Conservation (phyloP, 1,139 yeast species). For the Geotrichum aggregatum region DNA sequence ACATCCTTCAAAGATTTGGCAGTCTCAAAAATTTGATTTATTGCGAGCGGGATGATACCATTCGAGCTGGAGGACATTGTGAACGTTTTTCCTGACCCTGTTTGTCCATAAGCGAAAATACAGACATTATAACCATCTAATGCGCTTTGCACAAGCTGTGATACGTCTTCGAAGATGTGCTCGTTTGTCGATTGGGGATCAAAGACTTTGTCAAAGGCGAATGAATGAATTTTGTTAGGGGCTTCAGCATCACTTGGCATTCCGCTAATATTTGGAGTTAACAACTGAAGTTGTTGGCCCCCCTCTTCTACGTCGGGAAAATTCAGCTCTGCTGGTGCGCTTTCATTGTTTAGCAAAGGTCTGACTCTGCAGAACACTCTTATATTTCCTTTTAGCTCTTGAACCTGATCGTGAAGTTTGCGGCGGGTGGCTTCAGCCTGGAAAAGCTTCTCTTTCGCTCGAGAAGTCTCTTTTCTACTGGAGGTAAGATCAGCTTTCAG, state of each 20-base stretch:
- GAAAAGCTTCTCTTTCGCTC: conserved; percentile 37
- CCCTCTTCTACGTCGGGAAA: conserved; percentile 55
- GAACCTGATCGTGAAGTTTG: conserved; percentile 67
- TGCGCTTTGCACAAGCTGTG: conserved; percentile 84
- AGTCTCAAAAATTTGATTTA: conserved; percentile 65
- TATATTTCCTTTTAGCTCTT: conserved; percentile 86
- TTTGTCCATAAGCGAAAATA: conserved; percentile 37
- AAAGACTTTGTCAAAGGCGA: conserved; percentile 78
- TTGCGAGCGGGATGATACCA: conserved; percentile 82
- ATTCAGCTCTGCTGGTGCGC: conserved; percentile 41
- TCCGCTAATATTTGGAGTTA: conserved; percentile 24
- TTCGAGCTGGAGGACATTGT: conserved; percentile 49
- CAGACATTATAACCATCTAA: conserved; percentile 60
- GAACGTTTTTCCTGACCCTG: conserved; percentile 37
- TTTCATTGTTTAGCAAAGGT: conserved; percentile 45
- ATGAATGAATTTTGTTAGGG: conserved; percentile 41
- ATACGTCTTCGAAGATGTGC: conserved; percentile 74
- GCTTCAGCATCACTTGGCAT: conserved; percentile 21
- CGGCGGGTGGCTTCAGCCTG: conserved; percentile 57
- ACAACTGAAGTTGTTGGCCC: conserved; percentile 40
- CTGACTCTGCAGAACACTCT: conserved; percentile 85
- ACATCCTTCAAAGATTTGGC: conserved; percentile 47
- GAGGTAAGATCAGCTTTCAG: conserved; percentile 25
- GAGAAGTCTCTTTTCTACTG: conserved; percentile 27
- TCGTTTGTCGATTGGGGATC: conserved; percentile 50